These are phyloP conservation scores for Porpolomopsis calyptriformis DNA, from an alignment of 768 basidiomycete genomes.

Conservation along the genomic window DNA sequence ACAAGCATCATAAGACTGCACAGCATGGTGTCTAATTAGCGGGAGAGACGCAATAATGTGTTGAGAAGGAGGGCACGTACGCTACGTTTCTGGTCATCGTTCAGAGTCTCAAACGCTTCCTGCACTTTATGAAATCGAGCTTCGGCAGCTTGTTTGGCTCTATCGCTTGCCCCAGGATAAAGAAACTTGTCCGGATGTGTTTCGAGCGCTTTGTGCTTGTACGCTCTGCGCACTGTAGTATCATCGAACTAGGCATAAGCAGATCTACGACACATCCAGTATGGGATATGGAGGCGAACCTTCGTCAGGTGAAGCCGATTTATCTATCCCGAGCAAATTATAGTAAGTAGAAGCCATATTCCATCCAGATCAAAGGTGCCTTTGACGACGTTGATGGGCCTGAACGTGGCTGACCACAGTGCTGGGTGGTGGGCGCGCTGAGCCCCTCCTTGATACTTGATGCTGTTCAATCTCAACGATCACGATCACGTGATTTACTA, in stretches of 20 bases:
- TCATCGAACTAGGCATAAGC: too few relatives aligned
- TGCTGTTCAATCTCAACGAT: too few relatives aligned
- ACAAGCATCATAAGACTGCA: constrained; percentile 39
- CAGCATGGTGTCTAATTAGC: background rate
- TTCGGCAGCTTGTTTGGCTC: constrained; percentile 43
- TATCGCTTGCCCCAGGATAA: constrained; percentile 38
- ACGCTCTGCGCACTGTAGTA: constrained; percentile 62
- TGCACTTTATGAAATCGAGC: constrained; percentile 53
- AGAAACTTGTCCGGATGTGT: constrained; percentile 64
- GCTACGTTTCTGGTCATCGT: constrained; percentile 44
- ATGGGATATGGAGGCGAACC: constrained; percentile 10
- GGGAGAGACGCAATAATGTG: background rate
- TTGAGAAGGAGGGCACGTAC: constrained; percentile 22
- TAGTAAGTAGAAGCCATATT: constrained; percentile 10
- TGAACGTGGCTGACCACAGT: too few relatives aligned
- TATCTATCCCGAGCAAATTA: constrained; percentile 13
- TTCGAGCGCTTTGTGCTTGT: constrained; percentile 55
- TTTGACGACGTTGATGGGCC: background rate
- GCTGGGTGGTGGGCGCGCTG: too few relatives aligned
- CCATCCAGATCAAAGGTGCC: background rate
- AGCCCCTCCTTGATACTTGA: too few relatives aligned
- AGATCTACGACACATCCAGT: too few relatives aligned
- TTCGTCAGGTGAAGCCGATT: constrained; percentile 15
- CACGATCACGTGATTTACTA: too few relatives aligned
- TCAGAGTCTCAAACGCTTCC: constrained; percentile 50